Evolutionary conservation across 1,284 basidiomycete genomes (phyloP), one percentile per base, ranked within the genome.

Genomic region (Ustilago xerochloae): DNA sequence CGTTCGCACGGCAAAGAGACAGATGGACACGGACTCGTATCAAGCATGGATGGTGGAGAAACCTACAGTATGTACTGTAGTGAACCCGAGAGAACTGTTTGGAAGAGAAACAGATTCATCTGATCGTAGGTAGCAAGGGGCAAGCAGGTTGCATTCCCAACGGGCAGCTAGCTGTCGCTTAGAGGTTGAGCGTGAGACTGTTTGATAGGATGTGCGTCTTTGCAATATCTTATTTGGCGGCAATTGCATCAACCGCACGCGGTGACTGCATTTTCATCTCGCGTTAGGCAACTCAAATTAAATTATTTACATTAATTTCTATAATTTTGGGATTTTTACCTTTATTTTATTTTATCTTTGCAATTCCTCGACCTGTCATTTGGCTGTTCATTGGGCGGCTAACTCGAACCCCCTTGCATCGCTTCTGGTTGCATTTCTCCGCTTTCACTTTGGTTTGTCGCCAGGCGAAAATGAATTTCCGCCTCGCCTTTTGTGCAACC

Each of bases 71-170:
- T n/a, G n/a, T n/a, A n/a, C n/a, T 43, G 32, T 33, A 15, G 4
- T 33, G 15, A 10, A 9, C 28, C 20, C 12, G 24, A 20, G 6
- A 13, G 8, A 35, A 35, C n/a, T 18, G 47, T 22, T 33, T 29
- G 22, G 24, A 51, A 22, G 30, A 35, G 28, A 35, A 12, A 35
- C 4, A 35, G 38, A 20, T 18, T 22, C 28, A 22, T 18, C 22
- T 20, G 49, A 16, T 16, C 12, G 5, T 16, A 24, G 28, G 20
- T 26, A 33, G 41, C 41, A 43, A 43, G 22, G 41, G 22, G 22
- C n/a, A 47, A 55, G 53, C 53, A 55, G 13, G 53, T 22, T 12
- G 43, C 53, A 55, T 55, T 55, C 53, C 53, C 10, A 45, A 36
- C 32, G 32, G 30, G 18, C 30, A 43, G 52, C 51, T 41, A 43